Evolutionary conservation across 768 basidiomycete species (phyloP), one percentile per base, ranked within the genome.

Genomic region (Rhizopogon vesiculosus): DNA sequence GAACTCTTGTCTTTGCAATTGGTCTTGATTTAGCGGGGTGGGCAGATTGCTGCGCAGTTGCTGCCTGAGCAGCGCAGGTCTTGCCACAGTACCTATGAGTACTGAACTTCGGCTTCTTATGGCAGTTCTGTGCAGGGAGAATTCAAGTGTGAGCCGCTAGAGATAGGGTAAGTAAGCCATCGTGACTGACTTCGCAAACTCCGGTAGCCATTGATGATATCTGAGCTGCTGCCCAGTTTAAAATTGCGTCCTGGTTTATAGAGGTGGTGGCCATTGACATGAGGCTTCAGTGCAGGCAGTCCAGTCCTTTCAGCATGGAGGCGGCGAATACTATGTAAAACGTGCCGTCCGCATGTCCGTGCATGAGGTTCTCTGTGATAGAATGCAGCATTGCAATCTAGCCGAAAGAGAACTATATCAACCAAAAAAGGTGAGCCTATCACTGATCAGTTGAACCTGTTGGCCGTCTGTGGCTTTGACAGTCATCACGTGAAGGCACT

Each of bases 11-110:
- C 48, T 51, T 59, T 50, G 63, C 62, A 49, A 29, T 55, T 54
- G 59, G 51, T n/a, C 43, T 54, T 28, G 42, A 33, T 49, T 58
- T 65, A 9, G 52, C 25, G n/a, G 16, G 33, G n/a, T 41, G 45
- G 18, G 53, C 49, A 51, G 60, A 46, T 29, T 31, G 40, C 16
- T 35, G 49, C n/a, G 54, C 58, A n/a, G 60, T 44, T 15, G 59
- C 63, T 31, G 68, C 70, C 75, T 80, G 61, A 28, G 81, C 76
- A 8, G 74, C 72, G 59, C 84, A 85, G 9, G 76, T 78, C 67
- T 78, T 84, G 54, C 81, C 72, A 58, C 84, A 85, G 61, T 76
- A 86, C 16, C 73, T 75, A 69, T 84, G 82, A 28, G 75, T 74
- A 48, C 71, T 68, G 51, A 75, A 79, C 64, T 83, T 84, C n/a